Evolutionary conservation across 768 basidiomycete genomes (phyloP).

Genomic region (Naganishia vaughanmartiniae): DNA sequence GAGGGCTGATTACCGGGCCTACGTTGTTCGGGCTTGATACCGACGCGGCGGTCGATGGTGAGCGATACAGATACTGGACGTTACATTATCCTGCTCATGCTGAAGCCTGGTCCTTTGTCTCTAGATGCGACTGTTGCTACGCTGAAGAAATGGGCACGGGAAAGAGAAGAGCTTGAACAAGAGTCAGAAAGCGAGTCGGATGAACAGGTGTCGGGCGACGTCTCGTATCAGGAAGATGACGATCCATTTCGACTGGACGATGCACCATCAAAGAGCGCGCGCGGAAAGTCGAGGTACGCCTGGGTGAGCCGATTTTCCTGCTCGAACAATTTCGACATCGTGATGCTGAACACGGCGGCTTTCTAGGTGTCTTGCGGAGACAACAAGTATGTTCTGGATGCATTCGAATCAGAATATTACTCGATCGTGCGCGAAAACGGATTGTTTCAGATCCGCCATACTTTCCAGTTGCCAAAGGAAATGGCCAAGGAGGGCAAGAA

Average conservation of each 20-base stretch:
- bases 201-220: constrained; percentile 59
- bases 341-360: constrained; percentile 46
- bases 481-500: constrained; percentile 19
- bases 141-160: constrained; percentile 55
- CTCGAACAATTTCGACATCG: neutral
- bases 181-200: constrained; percentile 15
- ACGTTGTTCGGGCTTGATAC: constrained; percentile 76
- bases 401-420: constrained; percentile 40
- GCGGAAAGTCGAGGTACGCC: constrained; percentile 1
- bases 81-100: constrained; percentile 17
- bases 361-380: constrained; percentile 72
- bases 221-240: constrained; percentile 74
- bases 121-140: constrained; percentile 60
- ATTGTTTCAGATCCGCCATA: constrained; percentile 35
- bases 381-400: constrained; percentile 61
- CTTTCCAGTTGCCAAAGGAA: constrained; percentile 32
- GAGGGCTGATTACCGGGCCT: constrained; percentile 72
- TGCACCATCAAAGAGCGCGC: neutral
- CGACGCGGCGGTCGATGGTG: constrained; percentile 66
- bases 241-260: constrained; percentile 60
- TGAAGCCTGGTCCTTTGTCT: neutral
- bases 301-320: constrained; percentile 1
- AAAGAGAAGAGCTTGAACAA: constrained; percentile 19
- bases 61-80: constrained; percentile 1
- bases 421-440: constrained; percentile 32